Evolutionary conservation across 805 yeast species (phyloP).

Genomic region (Lipomyces kockii): DNA sequence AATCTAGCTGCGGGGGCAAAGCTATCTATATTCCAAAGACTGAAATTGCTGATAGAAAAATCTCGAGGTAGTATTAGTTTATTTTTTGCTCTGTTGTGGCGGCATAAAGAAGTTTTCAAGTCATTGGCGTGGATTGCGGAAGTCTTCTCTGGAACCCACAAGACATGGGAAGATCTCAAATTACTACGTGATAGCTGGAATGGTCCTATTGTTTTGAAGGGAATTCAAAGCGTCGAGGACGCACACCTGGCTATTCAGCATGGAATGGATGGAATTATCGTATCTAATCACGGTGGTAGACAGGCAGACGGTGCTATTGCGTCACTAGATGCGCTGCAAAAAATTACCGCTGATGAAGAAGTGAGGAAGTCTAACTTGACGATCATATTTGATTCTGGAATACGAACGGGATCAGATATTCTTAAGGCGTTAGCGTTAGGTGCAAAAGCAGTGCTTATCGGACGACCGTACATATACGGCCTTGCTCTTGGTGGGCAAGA

Average conservation of each 20-base stretch:
- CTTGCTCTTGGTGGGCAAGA: constrained; percentile 66
- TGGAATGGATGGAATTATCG: constrained; percentile 69
- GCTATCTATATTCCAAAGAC: background rate
- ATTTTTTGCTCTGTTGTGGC: constrained; percentile 10
- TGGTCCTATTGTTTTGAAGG: constrained; percentile 57
- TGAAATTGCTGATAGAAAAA: constrained; percentile 14
- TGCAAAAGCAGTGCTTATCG: constrained; percentile 63
- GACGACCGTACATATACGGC: constrained; percentile 65
- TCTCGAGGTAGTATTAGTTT: constrained; percentile 14
- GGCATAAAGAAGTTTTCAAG: constrained; percentile 15
- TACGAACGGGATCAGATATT: constrained; percentile 65
- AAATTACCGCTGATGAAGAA: constrained; percentile 44
- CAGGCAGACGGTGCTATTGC: constrained; percentile 61
- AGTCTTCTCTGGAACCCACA: constrained; percentile 27
- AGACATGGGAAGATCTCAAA: constrained; percentile 34
- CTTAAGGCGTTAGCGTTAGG: constrained; percentile 66
- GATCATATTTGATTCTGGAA: constrained; percentile 65
- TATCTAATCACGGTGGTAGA: constrained; percentile 83
- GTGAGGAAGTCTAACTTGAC: constrained; percentile 48
- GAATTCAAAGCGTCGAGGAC: constrained; percentile 73
- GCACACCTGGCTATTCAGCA: constrained; percentile 64
- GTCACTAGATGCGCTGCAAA: constrained; percentile 64
- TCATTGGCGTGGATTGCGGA: constrained; percentile 31
- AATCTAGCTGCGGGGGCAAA: constrained; percentile 14
- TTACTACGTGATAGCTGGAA: constrained; percentile 33